A percentile compares a stretch with the other conserved stretches of the same genome.
Conservation (phyloP, 2,329 filamentous ascomycete genomes). For the Fusarium redolens region DNA sequence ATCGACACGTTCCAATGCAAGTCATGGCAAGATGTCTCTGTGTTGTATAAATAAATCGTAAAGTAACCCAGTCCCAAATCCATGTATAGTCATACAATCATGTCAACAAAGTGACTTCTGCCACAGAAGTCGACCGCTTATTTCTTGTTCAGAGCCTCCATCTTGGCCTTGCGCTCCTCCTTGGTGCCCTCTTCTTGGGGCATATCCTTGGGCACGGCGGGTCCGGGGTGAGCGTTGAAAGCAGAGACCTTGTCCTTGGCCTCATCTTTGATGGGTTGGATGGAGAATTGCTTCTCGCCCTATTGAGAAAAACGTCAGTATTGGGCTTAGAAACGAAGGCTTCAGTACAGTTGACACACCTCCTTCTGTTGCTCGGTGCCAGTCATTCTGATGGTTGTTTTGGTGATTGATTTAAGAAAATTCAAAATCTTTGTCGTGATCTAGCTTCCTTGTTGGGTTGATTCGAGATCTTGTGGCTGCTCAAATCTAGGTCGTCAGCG, state of each 20-base stretch:
- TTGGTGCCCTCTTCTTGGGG: slow-evolving; percentile 70
- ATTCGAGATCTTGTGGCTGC: background rate
- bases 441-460: slow-evolving; percentile 10
- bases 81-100: slow-evolving; percentile 39
- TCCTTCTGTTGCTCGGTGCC: slow-evolving; percentile 49
- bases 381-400: slow-evolving; percentile 42
- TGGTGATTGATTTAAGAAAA: slow-evolving; percentile 4
- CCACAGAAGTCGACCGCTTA: slow-evolving; percentile 13
- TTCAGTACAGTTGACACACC: slow-evolving; percentile 27
- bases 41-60: slow-evolving; percentile 24
- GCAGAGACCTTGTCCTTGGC: slow-evolving; percentile 61
- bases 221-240: slow-evolving; percentile 68
- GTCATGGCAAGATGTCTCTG: slow-evolving; percentile 7
- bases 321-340: background rate
- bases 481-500: slow-evolving; percentile 10
- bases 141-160: slow-evolving; percentile 73
- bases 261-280: slow-evolving; percentile 59
- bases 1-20: background rate
- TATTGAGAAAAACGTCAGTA: slow-evolving; percentile 33
- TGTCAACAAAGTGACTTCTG: slow-evolving; percentile 14
- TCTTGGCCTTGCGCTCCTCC: slow-evolving; percentile 74
- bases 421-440: background rate
- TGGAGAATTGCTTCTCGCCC: slow-evolving; percentile 58
- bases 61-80: slow-evolving; percentile 5
- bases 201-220: slow-evolving; percentile 65